These are phyloP conservation scores for Pleurotus sapidus DNA, from an alignment of 768 basidiomycete genomes.

Conservation along the genomic window DNA sequence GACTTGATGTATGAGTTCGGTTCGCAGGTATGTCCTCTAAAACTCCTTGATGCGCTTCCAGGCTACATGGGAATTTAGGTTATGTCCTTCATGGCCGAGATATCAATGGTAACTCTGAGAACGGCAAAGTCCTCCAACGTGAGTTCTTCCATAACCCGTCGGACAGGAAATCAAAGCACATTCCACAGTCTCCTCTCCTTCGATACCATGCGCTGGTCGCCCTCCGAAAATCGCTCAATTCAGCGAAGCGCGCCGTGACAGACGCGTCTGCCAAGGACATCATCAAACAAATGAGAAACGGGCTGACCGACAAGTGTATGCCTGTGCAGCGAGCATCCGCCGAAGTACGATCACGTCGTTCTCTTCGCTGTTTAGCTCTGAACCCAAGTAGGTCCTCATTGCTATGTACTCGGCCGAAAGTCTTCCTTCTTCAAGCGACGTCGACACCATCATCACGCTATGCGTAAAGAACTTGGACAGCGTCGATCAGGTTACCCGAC, in stretches of 20 bases:
- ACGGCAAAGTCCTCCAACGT: constrained; percentile 73
- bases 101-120: constrained; percentile 62
- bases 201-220: constrained; percentile 78
- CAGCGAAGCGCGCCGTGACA: constrained; percentile 80
- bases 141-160: background rate
- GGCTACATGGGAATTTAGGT: constrained; percentile 45
- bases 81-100: constrained; percentile 95
- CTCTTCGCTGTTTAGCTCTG: background rate
- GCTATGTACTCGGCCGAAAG: constrained; percentile 58
- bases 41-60: background rate
- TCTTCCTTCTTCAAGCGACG: constrained; percentile 59
- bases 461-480: constrained; percentile 76
- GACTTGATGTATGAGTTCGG: constrained; percentile 87
- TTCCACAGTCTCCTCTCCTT: constrained; percentile 67
- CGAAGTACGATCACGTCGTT: constrained; percentile 44
- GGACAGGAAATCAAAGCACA: constrained; percentile 7
- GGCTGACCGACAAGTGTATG: constrained; percentile 77
- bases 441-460: constrained; percentile 69
- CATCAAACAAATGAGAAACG: constrained; percentile 75
- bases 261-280: constrained; percentile 80
- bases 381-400: constrained; percentile 33
- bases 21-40: constrained; percentile 57
- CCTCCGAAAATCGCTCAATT: constrained; percentile 74
- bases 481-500: constrained; percentile 82
- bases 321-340: constrained; percentile 84